A percentile compares a stretch with the other conserved stretches of the same genome.
Conservation (phyloP, 805 yeast species). For the Huiozyma naganishii region DNA sequence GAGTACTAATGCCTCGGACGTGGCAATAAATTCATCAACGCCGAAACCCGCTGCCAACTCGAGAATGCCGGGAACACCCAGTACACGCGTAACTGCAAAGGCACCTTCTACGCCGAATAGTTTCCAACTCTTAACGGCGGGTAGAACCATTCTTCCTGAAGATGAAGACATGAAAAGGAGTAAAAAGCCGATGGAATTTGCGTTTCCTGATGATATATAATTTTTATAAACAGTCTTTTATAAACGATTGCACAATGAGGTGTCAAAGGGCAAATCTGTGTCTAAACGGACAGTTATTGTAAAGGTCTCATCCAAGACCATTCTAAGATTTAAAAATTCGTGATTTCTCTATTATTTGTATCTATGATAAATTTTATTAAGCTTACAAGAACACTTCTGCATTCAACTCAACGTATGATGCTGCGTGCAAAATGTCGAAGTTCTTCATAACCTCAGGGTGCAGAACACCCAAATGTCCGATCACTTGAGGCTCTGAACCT, state of each 20-base stretch:
- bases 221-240: background rate
- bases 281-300: too few species aligned
- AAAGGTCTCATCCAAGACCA: too few species aligned
- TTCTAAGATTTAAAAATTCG: too few species aligned
- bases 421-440: conserved; percentile 90
- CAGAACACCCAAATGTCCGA: conserved; percentile 86
- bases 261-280: too few species aligned
- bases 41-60: background rate
- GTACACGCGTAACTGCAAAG: background rate
- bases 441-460: conserved; percentile 86
- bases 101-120: background rate
- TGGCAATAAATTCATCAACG: too few species aligned
- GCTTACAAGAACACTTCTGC: conserved; percentile 70
- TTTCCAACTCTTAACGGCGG: conserved; percentile 21
- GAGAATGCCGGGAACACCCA: background rate
- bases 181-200: conserved; percentile 13
- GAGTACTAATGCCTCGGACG: background rate
- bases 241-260: too few species aligned
- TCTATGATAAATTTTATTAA: background rate
- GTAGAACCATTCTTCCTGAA: conserved; percentile 21
- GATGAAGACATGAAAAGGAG: conserved; percentile 20
- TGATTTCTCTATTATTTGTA: too few species aligned
- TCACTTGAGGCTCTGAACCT: conserved; percentile 43
- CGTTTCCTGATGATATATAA: conserved; percentile 25
- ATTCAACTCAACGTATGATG: conserved; percentile 81